Conservation (phyloP, 164 flowering plant species). For the Echeveria elegans region DNA sequence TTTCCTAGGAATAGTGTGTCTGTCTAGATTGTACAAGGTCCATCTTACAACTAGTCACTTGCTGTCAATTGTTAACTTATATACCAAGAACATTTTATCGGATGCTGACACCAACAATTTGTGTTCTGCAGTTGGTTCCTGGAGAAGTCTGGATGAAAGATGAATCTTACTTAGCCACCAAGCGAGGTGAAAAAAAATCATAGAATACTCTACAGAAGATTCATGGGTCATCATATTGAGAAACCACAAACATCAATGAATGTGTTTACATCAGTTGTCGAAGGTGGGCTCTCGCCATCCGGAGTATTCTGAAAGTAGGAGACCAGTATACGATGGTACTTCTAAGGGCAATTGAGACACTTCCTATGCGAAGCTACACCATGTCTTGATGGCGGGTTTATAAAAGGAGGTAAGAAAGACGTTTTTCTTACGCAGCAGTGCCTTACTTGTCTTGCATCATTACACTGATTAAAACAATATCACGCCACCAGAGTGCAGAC, state of each 20-base stretch:
- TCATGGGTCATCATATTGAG: background rate
- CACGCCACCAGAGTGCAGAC: too few species aligned
- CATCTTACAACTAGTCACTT: background rate
- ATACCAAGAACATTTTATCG: too few species aligned
- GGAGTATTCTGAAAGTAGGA: constrained; percentile 5
- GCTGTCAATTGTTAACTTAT: background rate
- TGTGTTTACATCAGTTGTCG: background rate
- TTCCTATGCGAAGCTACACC: background rate
- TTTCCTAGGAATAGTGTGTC: background rate
- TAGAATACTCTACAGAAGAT: constrained; percentile 2
- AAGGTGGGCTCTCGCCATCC: background rate
- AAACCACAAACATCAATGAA: background rate
- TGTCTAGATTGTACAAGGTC: background rate
- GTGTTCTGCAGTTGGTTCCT: constrained; percentile 6
- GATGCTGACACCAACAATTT: too few species aligned
- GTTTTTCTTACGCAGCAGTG: too few species aligned
- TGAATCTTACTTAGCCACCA: background rate
- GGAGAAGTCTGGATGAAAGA: background rate
- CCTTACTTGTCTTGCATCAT: too few species aligned
- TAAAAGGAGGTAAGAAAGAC: too few species aligned
- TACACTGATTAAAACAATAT: too few species aligned
- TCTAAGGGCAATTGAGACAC: background rate
- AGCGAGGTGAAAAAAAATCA: background rate
- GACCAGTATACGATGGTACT: constrained; percentile 9
- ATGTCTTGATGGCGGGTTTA: too few species aligned